Evolutionary conservation across 495 filamentous ascomycete species (phyloP), one percentile per base, ranked within the genome.

Genomic region (Lasiosphaeria ovina): DNA sequence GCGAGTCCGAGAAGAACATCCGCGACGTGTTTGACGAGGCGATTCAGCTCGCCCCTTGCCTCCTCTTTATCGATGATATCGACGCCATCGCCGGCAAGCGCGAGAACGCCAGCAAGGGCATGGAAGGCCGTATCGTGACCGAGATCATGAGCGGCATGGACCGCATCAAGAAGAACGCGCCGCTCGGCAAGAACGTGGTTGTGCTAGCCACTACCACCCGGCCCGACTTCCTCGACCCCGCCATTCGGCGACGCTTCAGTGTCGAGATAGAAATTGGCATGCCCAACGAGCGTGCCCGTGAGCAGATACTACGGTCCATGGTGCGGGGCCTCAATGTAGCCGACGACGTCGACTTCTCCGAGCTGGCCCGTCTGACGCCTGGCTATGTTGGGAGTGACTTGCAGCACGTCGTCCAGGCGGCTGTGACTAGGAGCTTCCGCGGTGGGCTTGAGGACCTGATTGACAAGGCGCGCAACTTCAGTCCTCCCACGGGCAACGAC

Each of bases 361-460:
- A 80, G n/a, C 78, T 98, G 8, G 93, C 94, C 8, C 96, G 93
- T 72, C 79, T 86, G 67, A 98, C 94, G 0, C 91, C 95, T 0
- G 94, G 94, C 3, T 98, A 95, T 62, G 94, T 98, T 8, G 94
- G 94, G 24, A 91, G 91, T n/a, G 94, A 98, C 79, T 79, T 98
- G 32, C 85, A 92, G 71, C 82, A 90, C 69, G 77, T 97, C 44
- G 91, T 95, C 55, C 67, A 68, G 52, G 69, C 67, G 1, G 72
- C 72, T 12, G 63, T 72, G 9, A 65, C 66, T 0, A 58, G 62
- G 17, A 64, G 63, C 59, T 69, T 63, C 63, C 64, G 61, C 3
- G 65, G 58, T 50, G 64, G 62, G 14, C 59, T 74, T 44, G 50
- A 69, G 36, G 31, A 56, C 9, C 55, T 72, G 12, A 49, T 72